phyloP scores from a whole-genome alignment of 2,329 filamentous ascomycete species.

The Alternaria sp. region DNA sequence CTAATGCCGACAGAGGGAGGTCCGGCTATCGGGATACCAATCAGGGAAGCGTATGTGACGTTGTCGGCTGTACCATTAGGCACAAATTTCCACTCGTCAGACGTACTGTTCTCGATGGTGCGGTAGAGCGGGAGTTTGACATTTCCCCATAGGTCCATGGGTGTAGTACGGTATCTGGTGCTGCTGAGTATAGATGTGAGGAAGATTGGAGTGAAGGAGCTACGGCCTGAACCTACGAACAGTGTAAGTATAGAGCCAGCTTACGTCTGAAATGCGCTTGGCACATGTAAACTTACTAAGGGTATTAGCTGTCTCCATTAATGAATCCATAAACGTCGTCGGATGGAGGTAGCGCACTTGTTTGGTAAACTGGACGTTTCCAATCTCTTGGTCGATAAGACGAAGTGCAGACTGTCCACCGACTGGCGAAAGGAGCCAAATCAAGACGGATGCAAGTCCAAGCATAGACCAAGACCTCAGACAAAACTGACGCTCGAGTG shows the following conservation, averaged over 20 bases:
- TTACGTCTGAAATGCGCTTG: background rate
- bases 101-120: conserved; percentile 25
- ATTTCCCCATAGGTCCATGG: conserved; percentile 39
- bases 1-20: conserved; percentile 12
- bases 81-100: conserved; percentile 27
- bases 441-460: conserved; percentile 28
- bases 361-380: conserved; percentile 13
- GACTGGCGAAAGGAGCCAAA: conserved; percentile 39
- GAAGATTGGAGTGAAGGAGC: conserved; percentile 27
- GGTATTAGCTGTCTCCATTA: conserved; percentile 16
- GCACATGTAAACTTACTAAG: background rate
- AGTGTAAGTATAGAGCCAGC: background rate
- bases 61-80: conserved; percentile 12
- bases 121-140: conserved; percentile 34
- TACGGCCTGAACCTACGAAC: conserved; percentile 16
- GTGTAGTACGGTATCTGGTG: conserved; percentile 25
- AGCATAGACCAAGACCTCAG: conserved; percentile 32
- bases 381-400: conserved; percentile 22
- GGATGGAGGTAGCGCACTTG: conserved; percentile 30
- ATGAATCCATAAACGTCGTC: conserved; percentile 7
- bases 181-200: conserved; percentile 34
- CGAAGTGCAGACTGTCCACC: conserved; percentile 41
- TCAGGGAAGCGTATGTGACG: conserved; percentile 32
- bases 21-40: conserved; percentile 31
- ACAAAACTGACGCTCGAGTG: conserved; percentile 37